Conservation (phyloP, 208 protist genomes). For the Acanthamoeba royreba region DNA sequence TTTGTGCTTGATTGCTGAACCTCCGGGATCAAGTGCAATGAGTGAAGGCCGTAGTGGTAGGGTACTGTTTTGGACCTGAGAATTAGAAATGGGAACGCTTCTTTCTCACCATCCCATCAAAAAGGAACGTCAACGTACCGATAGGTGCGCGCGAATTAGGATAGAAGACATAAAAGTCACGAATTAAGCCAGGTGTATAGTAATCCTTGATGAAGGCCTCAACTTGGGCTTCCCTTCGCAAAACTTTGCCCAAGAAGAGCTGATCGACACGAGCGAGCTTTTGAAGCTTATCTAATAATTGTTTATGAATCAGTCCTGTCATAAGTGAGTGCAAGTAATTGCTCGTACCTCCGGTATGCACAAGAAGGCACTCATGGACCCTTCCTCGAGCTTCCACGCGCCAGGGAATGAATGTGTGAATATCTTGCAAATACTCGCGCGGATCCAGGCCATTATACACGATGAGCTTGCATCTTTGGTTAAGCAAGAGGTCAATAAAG, state of each 20-base stretch:
- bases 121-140: no score
- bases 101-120: no score
- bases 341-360: not conserved
- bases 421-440: not conserved
- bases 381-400: not conserved
- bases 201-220: not conserved
- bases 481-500: no score
- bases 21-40: not conserved
- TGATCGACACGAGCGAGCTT: not conserved
- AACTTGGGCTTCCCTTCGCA: not conserved
- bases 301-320: not conserved
- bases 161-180: slow-evolving; percentile 8
- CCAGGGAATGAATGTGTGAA: slow-evolving; percentile 34
- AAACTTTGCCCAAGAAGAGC: not conserved
- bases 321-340: no score
- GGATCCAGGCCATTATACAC: slow-evolving; percentile 20
- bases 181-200: not conserved
- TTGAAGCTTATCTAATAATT: not conserved
- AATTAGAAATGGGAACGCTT: not conserved
- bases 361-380: not conserved
- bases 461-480: not conserved
- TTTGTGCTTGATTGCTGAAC: not conserved
- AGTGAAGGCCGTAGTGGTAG: not conserved
- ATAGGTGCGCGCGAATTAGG: slow-evolving; percentile 2
- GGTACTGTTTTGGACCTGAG: not conserved